phyloP scores from a whole-genome alignment of 352 stramenopile species.

The Pythium apleroticum region DNA sequence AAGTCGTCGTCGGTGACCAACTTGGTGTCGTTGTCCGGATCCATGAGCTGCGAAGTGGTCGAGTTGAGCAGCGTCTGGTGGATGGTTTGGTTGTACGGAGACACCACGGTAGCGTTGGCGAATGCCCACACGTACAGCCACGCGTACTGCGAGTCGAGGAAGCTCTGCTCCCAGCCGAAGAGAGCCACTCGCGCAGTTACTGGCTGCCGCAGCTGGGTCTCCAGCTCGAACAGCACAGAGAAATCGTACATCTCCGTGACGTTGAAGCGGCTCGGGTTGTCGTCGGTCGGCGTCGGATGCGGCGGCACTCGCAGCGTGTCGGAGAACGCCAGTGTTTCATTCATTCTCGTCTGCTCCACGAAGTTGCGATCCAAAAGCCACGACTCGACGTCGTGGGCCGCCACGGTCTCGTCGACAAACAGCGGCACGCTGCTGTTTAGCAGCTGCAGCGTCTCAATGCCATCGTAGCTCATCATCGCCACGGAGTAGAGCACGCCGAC shows the following conservation, averaged over 20 bases:
- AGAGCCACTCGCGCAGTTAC: slow-evolving; percentile 35
- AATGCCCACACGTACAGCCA: slow-evolving; percentile 38
- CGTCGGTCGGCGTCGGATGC: slow-evolving; percentile 44
- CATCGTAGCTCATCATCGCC: slow-evolving; percentile 48
- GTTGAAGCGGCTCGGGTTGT: slow-evolving; percentile 42
- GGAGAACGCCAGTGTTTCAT: slow-evolving; percentile 45
- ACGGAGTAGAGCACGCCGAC: slow-evolving; percentile 51
- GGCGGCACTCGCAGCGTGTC: slow-evolving; percentile 65
- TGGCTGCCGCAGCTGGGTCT: slow-evolving; percentile 18
- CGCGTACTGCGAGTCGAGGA: slow-evolving; percentile 29
- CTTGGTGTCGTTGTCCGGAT: slow-evolving; percentile 42
- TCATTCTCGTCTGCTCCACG: slow-evolving; percentile 33
- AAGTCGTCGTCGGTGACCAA: slow-evolving; percentile 39
- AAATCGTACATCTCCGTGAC: slow-evolving; percentile 51
- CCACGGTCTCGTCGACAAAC: slow-evolving; percentile 29
- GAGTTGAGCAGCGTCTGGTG: slow-evolving; percentile 54
- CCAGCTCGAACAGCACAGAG: slow-evolving; percentile 41
- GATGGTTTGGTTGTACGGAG: slow-evolving; percentile 50
- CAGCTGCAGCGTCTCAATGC: slow-evolving; percentile 39
- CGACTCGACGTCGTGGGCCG: slow-evolving; percentile 23
- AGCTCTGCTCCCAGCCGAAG: slow-evolving; percentile 59
- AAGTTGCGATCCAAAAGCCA: slow-evolving; percentile 56
- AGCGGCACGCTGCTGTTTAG: slow-evolving; percentile 35
- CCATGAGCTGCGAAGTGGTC: slow-evolving; percentile 36
- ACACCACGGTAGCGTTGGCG: slow-evolving; percentile 37